Evolutionary conservation across 495 filamentous ascomycete genomes (phyloP).

Genomic region (Chaetomium cochliodes): DNA sequence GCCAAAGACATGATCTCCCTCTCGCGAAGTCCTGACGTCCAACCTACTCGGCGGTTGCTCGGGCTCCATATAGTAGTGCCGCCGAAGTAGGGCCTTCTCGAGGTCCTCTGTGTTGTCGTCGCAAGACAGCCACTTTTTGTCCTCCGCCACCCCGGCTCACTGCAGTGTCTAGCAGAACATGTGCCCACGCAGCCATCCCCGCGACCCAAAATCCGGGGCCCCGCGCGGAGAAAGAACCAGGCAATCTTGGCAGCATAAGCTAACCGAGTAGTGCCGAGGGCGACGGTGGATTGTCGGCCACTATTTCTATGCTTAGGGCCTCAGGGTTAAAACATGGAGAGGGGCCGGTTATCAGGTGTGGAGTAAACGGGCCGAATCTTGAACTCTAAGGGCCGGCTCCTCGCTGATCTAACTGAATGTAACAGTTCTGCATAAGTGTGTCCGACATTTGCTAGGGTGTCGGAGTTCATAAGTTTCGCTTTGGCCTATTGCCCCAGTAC

Average conservation of each 20-base stretch:
- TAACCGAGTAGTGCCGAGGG: neutral
- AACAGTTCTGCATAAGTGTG: neutral
- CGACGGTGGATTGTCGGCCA: slow-evolving; percentile 1
- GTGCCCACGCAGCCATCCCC: neutral
- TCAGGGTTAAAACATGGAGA: neutral
- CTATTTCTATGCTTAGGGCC: slow-evolving; percentile 4
- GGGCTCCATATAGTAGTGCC: neutral
- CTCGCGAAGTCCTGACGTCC: neutral
- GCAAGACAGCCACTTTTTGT: neutral
- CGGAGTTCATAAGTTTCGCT: too few species aligned
- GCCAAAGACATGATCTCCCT: neutral
- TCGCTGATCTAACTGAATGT: neutral
- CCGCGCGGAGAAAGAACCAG: slow-evolving; percentile 5
- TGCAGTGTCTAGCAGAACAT: neutral
- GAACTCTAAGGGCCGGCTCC: neutral
- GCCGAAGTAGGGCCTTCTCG: slow-evolving; percentile 17
- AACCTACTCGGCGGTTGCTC: slow-evolving; percentile 11
- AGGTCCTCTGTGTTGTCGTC: neutral
- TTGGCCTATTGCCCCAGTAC: too few species aligned
- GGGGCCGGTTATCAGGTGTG: too few species aligned
- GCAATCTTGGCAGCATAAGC: neutral
- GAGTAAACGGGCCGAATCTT: slow-evolving; percentile 18
- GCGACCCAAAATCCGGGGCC: slow-evolving; percentile 28
- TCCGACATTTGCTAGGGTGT: too few species aligned
- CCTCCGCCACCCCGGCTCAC: neutral